Base-by-base conservation (phyloP, 2,329 filamentous ascomycete species). In the Fusarium graminum region DNA sequence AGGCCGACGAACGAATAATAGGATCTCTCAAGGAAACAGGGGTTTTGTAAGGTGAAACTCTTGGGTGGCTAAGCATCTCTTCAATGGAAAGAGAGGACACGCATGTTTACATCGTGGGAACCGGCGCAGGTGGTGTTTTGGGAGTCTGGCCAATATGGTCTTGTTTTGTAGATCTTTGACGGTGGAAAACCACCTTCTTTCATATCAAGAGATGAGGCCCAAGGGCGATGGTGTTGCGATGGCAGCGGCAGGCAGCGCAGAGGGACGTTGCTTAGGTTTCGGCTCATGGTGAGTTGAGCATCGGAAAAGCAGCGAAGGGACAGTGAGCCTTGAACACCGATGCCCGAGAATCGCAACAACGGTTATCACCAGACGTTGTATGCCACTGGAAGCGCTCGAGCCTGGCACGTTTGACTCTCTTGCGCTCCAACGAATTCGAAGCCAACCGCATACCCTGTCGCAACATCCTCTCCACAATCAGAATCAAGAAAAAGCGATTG, bases 121-220 rank as follows among this genome's bases (percentile, higher is more conserved):
- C 70, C 51, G 67, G 67, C 69, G 68, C 67, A 65, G 59, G 52
- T 56, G 70, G 67, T 71, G 69, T 74, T 73, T 72, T 72, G 61
- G 62, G 78, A 69, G 57, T 79, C 67, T 80, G 68, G 62, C 59
- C 51, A 28, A 67, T 46, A 41, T 57, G 72, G 73, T 59, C 68
- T 74, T 73, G 72, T 75, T 77, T 74, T 78, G 76, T 78, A 80
- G 77, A 78, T 80, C 81, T 81, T 81, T 77, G 75, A 79, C 75
- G 76, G 75, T 79, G 76, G 77, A 79, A 74, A 77, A 81, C 77
- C 75, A 78, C 75, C 74, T 75, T 80, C 75, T 77, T 71, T 70
- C 68, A 74, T 74, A 76, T 78, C 79, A 79, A 80, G 78, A 80
- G 75, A 78, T 61, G 66, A 70, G 72, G 63, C 63, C 59, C 42